phyloP scores from a whole-genome alignment of 106 monocot species.

The Xerophyta viscosa region DNA sequence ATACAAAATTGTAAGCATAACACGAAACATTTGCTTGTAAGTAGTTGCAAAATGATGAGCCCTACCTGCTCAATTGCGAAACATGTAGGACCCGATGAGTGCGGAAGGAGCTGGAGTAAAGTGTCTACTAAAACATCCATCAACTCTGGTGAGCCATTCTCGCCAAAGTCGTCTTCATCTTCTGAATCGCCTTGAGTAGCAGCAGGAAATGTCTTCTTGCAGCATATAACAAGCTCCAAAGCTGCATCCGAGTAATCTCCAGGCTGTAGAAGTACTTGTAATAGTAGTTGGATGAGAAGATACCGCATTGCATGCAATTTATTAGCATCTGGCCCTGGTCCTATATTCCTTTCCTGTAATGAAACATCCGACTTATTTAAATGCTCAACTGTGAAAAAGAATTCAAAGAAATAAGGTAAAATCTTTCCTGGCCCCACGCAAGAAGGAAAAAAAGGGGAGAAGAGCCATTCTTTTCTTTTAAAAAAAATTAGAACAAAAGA shows the following conservation, averaged over 20 bases:
- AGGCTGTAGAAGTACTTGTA: slow-evolving; percentile 79
- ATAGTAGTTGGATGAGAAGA: slow-evolving; percentile 73
- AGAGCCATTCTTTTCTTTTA: too few relatives aligned
- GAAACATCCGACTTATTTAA: background rate
- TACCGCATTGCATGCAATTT: slow-evolving; percentile 77
- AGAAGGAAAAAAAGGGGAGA: too few relatives aligned
- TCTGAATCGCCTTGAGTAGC: slow-evolving; percentile 27
- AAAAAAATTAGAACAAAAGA: too few relatives aligned
- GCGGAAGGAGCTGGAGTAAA: slow-evolving; percentile 70
- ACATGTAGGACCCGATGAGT: slow-evolving; percentile 50
- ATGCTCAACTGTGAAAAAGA: too few relatives aligned
- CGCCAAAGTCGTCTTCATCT: slow-evolving; percentile 37
- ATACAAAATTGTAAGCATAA: too few relatives aligned
- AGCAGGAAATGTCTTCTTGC: slow-evolving; percentile 76
- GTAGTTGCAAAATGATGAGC: background rate
- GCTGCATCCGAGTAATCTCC: slow-evolving; percentile 69
- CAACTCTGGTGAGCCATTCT: slow-evolving; percentile 37
- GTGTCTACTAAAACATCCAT: slow-evolving; percentile 88
- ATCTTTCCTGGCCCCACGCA: too few relatives aligned
- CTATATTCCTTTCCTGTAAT: slow-evolving; percentile 58
- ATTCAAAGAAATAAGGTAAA: too few relatives aligned
- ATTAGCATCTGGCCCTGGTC: slow-evolving; percentile 30
- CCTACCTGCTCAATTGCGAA: slow-evolving; percentile 82
- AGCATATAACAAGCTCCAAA: slow-evolving; percentile 73
- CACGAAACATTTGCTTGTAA: too few relatives aligned